Evolutionary conservation across 495 filamentous ascomycete genomes (phyloP).

Genomic region (Xylaria castorea): DNA sequence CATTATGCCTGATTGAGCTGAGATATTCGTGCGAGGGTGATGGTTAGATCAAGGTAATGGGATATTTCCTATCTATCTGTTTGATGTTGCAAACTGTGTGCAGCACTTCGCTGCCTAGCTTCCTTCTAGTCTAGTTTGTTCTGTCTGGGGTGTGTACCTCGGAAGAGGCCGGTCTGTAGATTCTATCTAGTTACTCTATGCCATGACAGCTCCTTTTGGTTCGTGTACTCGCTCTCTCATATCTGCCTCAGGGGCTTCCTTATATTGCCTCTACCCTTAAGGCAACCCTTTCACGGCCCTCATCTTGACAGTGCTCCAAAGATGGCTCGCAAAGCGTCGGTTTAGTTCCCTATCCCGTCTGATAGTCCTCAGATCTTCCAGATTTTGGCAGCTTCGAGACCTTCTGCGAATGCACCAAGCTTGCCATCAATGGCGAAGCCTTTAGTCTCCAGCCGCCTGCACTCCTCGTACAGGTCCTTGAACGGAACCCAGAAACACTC

Average conservation of each 20-base stretch:
- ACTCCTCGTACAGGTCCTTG: slow-evolving; percentile 60
- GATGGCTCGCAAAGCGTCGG: background rate
- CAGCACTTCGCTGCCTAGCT: background rate
- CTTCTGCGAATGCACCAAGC: slow-evolving; percentile 75
- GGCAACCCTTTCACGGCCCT: background rate
- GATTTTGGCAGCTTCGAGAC: slow-evolving; percentile 69
- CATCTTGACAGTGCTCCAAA: background rate
- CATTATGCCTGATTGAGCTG: background rate
- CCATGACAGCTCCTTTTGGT: background rate
- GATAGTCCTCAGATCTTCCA: slow-evolving; percentile 40
- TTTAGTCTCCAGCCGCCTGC: slow-evolving; percentile 62
- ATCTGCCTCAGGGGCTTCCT: background rate
- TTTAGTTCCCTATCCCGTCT: background rate
- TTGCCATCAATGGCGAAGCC: slow-evolving; percentile 77
- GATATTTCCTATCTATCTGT: background rate
- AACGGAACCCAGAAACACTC: slow-evolving; percentile 73
- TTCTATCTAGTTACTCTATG: slow-evolving; percentile 2
- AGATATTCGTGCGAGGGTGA: background rate
- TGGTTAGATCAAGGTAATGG: background rate
- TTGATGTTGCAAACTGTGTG: background rate
- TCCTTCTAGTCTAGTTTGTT: slow-evolving; percentile 14
- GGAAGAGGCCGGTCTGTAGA: background rate
- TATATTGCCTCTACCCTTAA: background rate
- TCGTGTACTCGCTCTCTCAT: background rate
- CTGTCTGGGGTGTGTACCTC: background rate